phyloP scores from a whole-genome alignment of 1,139 yeast species.

The Debaryomyces subglobosus region DNA sequence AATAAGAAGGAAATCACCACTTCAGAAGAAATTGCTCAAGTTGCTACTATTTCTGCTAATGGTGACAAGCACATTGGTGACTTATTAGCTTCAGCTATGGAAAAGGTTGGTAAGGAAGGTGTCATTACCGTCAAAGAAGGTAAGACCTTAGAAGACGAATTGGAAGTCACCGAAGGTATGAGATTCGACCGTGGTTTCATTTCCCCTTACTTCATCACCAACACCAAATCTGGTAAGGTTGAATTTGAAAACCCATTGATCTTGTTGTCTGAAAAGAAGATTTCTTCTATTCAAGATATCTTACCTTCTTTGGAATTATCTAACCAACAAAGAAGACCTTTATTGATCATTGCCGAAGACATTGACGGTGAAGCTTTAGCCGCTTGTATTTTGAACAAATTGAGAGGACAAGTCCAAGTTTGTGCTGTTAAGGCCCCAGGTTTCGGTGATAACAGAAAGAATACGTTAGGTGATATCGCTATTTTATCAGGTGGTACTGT shows the following conservation, averaged over 20 bases:
- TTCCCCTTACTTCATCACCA: constrained; percentile 97
- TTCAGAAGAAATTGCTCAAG: constrained; percentile 96
- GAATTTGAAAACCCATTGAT: constrained; percentile 96
- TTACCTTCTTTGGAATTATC: constrained; percentile 94
- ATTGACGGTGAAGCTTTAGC: constrained; percentile 99
- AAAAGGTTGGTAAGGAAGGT: constrained; percentile 99
- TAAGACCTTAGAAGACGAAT: constrained; percentile 93
- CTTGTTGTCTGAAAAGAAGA: constrained; percentile 91
- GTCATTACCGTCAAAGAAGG: constrained; percentile 98
- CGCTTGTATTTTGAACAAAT: constrained; percentile 96
- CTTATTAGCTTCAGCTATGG: constrained; percentile 96
- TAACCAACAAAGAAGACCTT: constrained; percentile 93
- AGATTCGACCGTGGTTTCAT: constrained; percentile 98
- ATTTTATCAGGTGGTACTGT: constrained; percentile 97
- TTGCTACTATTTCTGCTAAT: constrained; percentile 97
- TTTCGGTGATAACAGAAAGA: constrained; percentile 98
- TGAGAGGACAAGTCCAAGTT: constrained; percentile 98
- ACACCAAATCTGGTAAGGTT: constrained; percentile 94
- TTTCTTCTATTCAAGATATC: constrained; percentile 89
- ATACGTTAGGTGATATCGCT: constrained; percentile 96
- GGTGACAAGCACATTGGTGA: constrained; percentile 96
- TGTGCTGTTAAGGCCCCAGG: constrained; percentile 99
- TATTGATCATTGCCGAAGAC: constrained; percentile 94
- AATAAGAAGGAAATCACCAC: constrained; percentile 98
- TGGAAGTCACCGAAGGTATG: constrained; percentile 99